Evolutionary conservation across 805 yeast genomes (phyloP).

Genomic region (Saturnispora mendoncae): DNA sequence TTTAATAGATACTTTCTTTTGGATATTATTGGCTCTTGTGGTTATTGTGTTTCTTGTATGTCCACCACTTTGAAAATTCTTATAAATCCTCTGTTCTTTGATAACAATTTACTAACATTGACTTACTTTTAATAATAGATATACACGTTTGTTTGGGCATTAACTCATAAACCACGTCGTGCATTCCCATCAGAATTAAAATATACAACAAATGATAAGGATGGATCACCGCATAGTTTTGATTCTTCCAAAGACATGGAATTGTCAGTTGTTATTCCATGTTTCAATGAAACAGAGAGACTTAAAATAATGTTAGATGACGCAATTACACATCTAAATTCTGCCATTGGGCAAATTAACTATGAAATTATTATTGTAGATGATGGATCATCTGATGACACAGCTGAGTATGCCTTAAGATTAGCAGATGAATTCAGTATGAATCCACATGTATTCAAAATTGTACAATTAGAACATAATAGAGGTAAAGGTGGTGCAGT

Average conservation of each 20-base stretch:
- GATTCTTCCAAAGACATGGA: constrained; percentile 18
- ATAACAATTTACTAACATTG: constrained; percentile 4
- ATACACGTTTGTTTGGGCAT: constrained; percentile 27
- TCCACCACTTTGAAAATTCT: not conserved
- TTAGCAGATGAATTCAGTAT: constrained; percentile 43
- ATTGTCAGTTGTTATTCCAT: constrained; percentile 82
- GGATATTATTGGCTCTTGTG: not conserved
- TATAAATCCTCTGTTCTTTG: not conserved
- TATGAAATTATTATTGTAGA: constrained; percentile 85
- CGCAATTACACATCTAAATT: constrained; percentile 44
- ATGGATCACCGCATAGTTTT: constrained; percentile 32
- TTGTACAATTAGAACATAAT: constrained; percentile 60
- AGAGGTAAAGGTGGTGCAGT: constrained; percentile 98
- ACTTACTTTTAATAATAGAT: constrained; percentile 31
- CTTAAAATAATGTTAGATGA: constrained; percentile 67
- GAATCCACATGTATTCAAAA: constrained; percentile 54
- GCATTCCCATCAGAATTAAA: constrained; percentile 44
- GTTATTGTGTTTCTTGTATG: not conserved
- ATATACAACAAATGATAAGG: constrained; percentile 43
- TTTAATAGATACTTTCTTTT: too few species aligned
- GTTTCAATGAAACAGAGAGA: constrained; percentile 77
- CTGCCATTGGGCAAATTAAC: constrained; percentile 19
- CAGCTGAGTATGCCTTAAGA: constrained; percentile 61
- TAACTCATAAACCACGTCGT: constrained; percentile 58
- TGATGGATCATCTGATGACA: constrained; percentile 84